Conservation (phyloP, 805 yeast genomes). For the Zygosaccharomyces rouxii region DNA sequence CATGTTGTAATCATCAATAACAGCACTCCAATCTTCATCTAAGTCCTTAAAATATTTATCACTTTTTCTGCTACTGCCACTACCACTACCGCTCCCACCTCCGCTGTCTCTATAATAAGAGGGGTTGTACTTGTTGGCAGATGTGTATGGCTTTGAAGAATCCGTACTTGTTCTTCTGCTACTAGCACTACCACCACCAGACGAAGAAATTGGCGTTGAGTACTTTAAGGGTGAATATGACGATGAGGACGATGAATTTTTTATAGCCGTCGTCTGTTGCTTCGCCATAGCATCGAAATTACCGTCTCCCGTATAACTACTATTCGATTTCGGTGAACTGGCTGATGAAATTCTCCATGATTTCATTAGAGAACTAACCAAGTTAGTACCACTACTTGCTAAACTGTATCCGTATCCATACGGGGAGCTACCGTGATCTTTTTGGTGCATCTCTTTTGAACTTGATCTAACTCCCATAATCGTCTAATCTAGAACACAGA, state of each 20-base stretch:
- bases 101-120: conserved; percentile 2
- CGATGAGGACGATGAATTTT: conserved; percentile 15
- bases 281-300: conserved; percentile 31
- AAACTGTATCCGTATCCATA: conserved; percentile 6
- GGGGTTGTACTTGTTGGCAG: background rate
- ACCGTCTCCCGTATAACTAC: conserved; percentile 17
- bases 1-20: conserved; percentile 44
- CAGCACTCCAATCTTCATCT: conserved; percentile 94
- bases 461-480: conserved; percentile 30
- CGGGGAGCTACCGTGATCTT: conserved; percentile 12
- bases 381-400: conserved; percentile 15
- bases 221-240: conserved; percentile 29
- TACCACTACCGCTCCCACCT: background rate
- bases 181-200: conserved; percentile 6
- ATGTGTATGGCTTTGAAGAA: background rate
- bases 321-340: conserved; percentile 7
- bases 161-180: conserved; percentile 3
- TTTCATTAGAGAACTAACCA: conserved; percentile 29
- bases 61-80: conserved; percentile 23
- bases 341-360: conserved; percentile 29
- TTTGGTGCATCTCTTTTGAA: conserved; percentile 28
- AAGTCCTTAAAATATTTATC: conserved; percentile 54
- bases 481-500: background rate
- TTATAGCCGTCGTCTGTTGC: conserved; percentile 22
- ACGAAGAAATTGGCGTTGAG: conserved; percentile 15